Conservation (phyloP, 345 rosid species). For the Eucalyptus sp. region DNA sequence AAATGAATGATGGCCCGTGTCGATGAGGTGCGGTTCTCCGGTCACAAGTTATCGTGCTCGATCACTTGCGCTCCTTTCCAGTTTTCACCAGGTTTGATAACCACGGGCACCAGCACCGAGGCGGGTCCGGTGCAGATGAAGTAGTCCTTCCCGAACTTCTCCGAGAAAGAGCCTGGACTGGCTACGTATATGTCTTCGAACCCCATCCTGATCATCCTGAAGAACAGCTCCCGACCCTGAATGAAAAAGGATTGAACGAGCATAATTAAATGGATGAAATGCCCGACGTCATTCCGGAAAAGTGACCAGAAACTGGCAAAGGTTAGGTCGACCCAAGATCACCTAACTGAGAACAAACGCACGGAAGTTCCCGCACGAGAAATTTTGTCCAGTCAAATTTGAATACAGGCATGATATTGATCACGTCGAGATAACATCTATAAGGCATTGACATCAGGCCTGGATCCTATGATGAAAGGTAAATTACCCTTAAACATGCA, state of each 20-base stretch:
- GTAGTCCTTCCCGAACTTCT: constrained; percentile 53
- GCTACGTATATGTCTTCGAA: constrained; percentile 57
- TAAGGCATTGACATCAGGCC: neutral
- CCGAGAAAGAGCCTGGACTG: constrained; percentile 40
- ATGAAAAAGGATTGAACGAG: neutral
- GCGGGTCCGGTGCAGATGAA: constrained; percentile 82
- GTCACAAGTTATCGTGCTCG: constrained; percentile 76
- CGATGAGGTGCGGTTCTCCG: neutral
- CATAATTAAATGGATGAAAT: neutral
- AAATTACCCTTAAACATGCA: neutral
- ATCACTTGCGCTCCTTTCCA: constrained; percentile 92
- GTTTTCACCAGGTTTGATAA: constrained; percentile 41
- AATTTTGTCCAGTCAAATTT: neutral
- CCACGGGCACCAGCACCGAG: constrained; percentile 63
- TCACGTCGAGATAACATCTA: neutral
- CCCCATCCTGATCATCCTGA: constrained; percentile 69
- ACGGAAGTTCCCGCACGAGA: neutral
- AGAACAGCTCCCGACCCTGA: constrained; percentile 72
- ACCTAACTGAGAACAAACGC: neutral
- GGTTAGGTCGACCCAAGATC: neutral
- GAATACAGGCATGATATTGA: neutral
- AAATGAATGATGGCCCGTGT: neutral
- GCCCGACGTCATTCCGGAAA: neutral
- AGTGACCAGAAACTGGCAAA: neutral
- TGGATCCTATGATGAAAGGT: neutral